Conservation (phyloP, 768 basidiomycete genomes). For the Panaeolus papilionaceus region DNA sequence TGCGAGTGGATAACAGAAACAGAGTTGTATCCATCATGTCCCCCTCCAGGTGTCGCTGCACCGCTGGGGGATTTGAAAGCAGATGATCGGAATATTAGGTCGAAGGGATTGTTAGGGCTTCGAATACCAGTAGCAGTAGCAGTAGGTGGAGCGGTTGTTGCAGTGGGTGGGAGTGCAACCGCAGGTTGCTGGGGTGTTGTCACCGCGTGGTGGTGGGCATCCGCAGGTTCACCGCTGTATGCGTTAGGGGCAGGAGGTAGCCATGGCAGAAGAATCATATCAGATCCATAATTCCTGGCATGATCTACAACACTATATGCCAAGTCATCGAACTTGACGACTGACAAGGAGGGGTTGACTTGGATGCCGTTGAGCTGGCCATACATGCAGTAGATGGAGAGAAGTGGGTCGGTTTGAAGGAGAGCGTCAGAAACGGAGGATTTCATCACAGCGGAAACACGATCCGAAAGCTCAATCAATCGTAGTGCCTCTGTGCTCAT, state of each 20-base stretch:
- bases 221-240: slow-evolving; percentile 22
- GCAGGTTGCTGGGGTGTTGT: slow-evolving; percentile 23
- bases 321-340: slow-evolving; percentile 81
- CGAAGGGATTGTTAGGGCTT: slow-evolving; percentile 68
- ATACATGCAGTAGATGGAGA: slow-evolving; percentile 79
- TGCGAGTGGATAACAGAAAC: slow-evolving; percentile 72
- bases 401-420: slow-evolving; percentile 73
- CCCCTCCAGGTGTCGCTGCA: slow-evolving; percentile 21
- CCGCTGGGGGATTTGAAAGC: slow-evolving; percentile 24
- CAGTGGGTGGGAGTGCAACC: slow-evolving; percentile 21
- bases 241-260: slow-evolving; percentile 45
- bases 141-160: slow-evolving; percentile 17
- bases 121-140: slow-evolving; percentile 22
- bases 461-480: slow-evolving; percentile 85
- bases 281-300: slow-evolving; percentile 60
- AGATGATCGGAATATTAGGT: slow-evolving; percentile 57
- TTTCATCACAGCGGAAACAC: slow-evolving; percentile 88
- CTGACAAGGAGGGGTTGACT: slow-evolving; percentile 68
- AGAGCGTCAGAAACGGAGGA: slow-evolving; percentile 74
- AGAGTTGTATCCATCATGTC: slow-evolving; percentile 30
- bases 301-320: slow-evolving; percentile 72
- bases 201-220: slow-evolving; percentile 20
- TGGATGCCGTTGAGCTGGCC: slow-evolving; percentile 72
- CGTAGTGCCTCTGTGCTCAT: slow-evolving; percentile 78
- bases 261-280: slow-evolving; percentile 90